Conservation (phyloP, 257 asterid species). For the Vinca minor region DNA sequence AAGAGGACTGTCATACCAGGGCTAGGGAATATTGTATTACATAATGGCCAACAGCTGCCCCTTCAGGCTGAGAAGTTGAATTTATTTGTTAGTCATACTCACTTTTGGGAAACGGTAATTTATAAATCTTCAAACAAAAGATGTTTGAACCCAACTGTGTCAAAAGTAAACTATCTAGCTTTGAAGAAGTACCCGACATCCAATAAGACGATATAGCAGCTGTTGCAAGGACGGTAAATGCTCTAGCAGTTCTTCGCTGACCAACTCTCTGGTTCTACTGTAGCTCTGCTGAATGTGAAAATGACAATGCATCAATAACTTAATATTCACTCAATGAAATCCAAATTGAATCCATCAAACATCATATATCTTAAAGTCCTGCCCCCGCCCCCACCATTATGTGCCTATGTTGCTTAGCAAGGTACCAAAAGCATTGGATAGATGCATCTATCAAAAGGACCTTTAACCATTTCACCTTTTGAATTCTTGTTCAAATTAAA, state of each 20-base stretch:
- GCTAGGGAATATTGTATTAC: slow-evolving; percentile 91
- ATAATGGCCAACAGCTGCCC: slow-evolving; percentile 75
- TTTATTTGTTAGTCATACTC: slow-evolving; percentile 5
- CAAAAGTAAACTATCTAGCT: neutral
- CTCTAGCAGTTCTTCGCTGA: slow-evolving; percentile 75
- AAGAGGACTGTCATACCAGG: slow-evolving; percentile 43
- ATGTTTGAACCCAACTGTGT: neutral
- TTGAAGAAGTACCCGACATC: slow-evolving; percentile 57
- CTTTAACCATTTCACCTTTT: neutral
- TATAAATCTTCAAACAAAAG: slow-evolving; percentile 6
- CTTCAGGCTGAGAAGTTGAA: slow-evolving; percentile 75
- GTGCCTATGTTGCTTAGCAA: neutral
- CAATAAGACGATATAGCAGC: slow-evolving; percentile 79
- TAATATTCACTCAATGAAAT: neutral
- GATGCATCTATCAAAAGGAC: neutral
- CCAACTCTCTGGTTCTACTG: slow-evolving; percentile 86
- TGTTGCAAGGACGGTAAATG: slow-evolving; percentile 94
- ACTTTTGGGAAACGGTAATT: neutral
- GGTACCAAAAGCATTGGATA: neutral
- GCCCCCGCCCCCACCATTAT: no score
- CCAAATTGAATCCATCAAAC: neutral
- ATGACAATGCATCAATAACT: slow-evolving; percentile 5
- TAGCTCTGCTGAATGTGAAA: slow-evolving; percentile 48
- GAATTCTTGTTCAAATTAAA: neutral
- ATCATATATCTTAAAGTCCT: neutral